Evolutionary conservation across 1,139 yeast species (phyloP), one percentile per base, ranked within the genome.

Genomic region (Pichia norvegensis): DNA sequence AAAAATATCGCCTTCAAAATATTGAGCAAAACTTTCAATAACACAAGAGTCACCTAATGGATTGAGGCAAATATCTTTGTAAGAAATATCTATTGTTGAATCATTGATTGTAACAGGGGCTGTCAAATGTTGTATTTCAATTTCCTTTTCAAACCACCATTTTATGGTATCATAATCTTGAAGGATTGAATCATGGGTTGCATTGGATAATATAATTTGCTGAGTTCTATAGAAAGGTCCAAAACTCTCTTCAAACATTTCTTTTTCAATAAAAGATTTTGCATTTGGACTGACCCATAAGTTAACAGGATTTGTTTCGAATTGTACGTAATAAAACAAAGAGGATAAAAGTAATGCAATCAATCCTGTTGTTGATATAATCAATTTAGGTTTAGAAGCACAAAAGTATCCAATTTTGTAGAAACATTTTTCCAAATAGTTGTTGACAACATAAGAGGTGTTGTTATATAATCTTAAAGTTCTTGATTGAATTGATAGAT

Each of bases 201-300:
- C 79, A 52, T 83, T 82, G 29, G 86, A 82, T 10, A 92, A 67
- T 52, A 85, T 85, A 1, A 86, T 68, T 64, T 92, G 97, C 57
- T 88, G 92, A 4, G 88, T 76, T 56, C 97, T 73, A 66, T 83
- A 92, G 70, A 94, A 92, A 38, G 95, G 95, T 0, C 97, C 97
- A 65, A 92, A 92, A 48, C 79, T 76, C 16, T 73, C 70, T 60
- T 92, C 96, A 60, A 81, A 92, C 55, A 72, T 80, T 45, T 73
- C 68, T 59, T 82, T 81, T 57, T 92, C 81, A 39, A 74, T 68
- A 49, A 73, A 81, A 16, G 88, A 88, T 6, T 76, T 78, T n/a
- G 94, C 85, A 21, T 67, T 60, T 1, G 94, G 81, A 55, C 94
- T 81, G 0, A 92, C 97, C 98, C 98, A 92, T 36, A 92, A 67